phyloP scores from a whole-genome alignment of 495 filamentous ascomycete genomes.

The Hypoxylon lienhwacheense region DNA sequence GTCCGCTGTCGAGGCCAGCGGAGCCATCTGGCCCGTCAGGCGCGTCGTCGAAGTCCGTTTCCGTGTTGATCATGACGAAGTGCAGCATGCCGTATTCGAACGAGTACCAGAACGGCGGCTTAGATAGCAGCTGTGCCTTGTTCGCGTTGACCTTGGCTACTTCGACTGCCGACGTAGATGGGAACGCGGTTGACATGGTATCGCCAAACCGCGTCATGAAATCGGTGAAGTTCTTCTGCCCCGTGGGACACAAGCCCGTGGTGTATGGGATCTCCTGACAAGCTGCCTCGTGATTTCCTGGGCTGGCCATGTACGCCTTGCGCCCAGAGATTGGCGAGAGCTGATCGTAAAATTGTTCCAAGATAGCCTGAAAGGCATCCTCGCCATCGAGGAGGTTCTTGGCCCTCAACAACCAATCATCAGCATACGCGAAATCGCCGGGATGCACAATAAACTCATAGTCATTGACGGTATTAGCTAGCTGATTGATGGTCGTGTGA shows the following conservation, averaged over 20 bases:
- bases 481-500: slow-evolving; percentile 61
- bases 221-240: slow-evolving; percentile 64
- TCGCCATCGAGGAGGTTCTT: slow-evolving; percentile 48
- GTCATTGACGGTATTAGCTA: slow-evolving; percentile 57
- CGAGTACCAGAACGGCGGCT: slow-evolving; percentile 67
- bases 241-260: slow-evolving; percentile 52
- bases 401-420: slow-evolving; percentile 49
- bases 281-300: slow-evolving; percentile 50
- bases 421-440: slow-evolving; percentile 53
- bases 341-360: slow-evolving; percentile 49
- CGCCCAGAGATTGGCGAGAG: slow-evolving; percentile 48
- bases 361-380: slow-evolving; percentile 49
- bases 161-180: slow-evolving; percentile 46
- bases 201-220: slow-evolving; percentile 58
- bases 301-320: slow-evolving; percentile 50
- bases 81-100: slow-evolving; percentile 66
- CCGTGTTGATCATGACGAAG: slow-evolving; percentile 59
- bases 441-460: slow-evolving; percentile 65
- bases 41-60: slow-evolving; percentile 55
- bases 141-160: slow-evolving; percentile 51
- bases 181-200: slow-evolving; percentile 54
- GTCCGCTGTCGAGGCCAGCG: slow-evolving; percentile 51
- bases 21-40: slow-evolving; percentile 51
- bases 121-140: slow-evolving; percentile 51
- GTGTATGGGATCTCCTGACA: slow-evolving; percentile 49